These are phyloP conservation scores for Lecanicillium sp. DNA, from an alignment of 2,329 filamentous ascomycete genomes.

Conservation along the genomic window DNA sequence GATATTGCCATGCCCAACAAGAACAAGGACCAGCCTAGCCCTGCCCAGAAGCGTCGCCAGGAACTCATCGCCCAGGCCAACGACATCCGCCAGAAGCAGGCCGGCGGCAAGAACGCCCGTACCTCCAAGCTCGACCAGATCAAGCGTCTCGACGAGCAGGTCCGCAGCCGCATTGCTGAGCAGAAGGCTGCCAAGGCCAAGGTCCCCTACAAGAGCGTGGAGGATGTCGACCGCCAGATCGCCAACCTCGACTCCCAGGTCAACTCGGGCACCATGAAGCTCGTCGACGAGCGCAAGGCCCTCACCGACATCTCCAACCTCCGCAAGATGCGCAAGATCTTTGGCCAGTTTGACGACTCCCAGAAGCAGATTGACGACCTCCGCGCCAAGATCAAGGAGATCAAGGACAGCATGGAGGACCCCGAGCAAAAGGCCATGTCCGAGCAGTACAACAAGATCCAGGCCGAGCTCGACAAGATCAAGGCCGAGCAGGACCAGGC, in stretches of 20 bases:
- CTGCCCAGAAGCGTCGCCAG: slow-evolving; percentile 73
- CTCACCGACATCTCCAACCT: slow-evolving; percentile 75
- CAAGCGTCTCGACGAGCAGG: slow-evolving; percentile 82
- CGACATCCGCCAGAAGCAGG: slow-evolving; percentile 81
- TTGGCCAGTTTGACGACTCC: slow-evolving; percentile 73
- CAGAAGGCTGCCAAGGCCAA: slow-evolving; percentile 80
- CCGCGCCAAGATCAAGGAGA: slow-evolving; percentile 79
- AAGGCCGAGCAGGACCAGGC: slow-evolving; percentile 88
- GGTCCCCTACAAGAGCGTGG: slow-evolving; percentile 76
- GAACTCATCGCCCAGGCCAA: slow-evolving; percentile 78
- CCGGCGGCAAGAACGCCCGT: slow-evolving; percentile 77
- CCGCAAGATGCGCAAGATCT: slow-evolving; percentile 86
- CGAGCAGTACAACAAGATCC: slow-evolving; percentile 78
- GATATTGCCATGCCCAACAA: slow-evolving; percentile 71
- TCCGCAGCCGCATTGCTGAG: slow-evolving; percentile 78
- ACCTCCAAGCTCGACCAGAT: slow-evolving; percentile 78
- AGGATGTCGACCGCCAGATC: slow-evolving; percentile 84
- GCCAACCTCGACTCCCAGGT: slow-evolving; percentile 76
- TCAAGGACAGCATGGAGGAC: slow-evolving; percentile 85
- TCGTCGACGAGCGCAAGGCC: slow-evolving; percentile 96
- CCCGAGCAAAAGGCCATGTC: slow-evolving; percentile 83
- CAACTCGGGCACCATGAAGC: slow-evolving; percentile 82
- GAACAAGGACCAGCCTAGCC: slow-evolving; percentile 72
- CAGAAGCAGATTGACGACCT: slow-evolving; percentile 88
- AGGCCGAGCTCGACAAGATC: slow-evolving; percentile 81